These are phyloP conservation scores for Bacidia rubella DNA, from an alignment of 495 filamentous ascomycete genomes.

Conservation along the genomic window DNA sequence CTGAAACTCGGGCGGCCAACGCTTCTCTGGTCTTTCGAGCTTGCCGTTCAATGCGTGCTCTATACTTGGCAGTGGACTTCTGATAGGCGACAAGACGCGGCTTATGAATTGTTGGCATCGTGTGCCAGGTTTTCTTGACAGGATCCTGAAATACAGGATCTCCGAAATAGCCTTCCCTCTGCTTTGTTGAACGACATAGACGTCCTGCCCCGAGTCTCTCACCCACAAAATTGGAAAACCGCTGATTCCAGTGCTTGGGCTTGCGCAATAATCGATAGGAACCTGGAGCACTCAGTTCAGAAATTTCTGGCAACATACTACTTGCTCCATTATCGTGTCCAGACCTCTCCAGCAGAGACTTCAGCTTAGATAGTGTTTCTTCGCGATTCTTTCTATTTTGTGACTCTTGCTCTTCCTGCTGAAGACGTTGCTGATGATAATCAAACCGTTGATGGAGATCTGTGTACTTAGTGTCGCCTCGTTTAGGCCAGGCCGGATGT, in stretches of 20 bases:
- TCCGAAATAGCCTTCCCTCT: neutral
- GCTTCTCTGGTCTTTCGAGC: too few species aligned
- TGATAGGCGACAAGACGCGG: too few species aligned
- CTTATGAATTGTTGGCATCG: neutral
- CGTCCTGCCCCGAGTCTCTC: neutral
- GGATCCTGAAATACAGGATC: constrained; percentile 1
- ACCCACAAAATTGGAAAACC: neutral
- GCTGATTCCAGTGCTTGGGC: neutral
- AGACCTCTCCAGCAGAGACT: neutral
- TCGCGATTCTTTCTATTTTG: neutral
- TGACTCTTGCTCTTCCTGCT: neutral
- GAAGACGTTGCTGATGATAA: neutral
- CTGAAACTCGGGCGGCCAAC: too few species aligned
- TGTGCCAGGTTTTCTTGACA: neutral
- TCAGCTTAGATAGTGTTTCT: neutral
- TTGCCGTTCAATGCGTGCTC: too few species aligned
- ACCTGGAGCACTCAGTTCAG: too few species aligned
- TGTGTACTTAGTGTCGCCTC: neutral
- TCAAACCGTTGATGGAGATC: neutral
- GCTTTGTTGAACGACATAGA: neutral
- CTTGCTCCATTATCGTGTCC: neutral
- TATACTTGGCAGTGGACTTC: too few species aligned
- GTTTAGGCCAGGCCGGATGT: neutral
- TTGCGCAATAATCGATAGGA: neutral
- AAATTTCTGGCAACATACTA: neutral